These are phyloP conservation scores for Hydnomerulius pinastri DNA, from an alignment of 768 basidiomycete genomes.

Conservation along the genomic window DNA sequence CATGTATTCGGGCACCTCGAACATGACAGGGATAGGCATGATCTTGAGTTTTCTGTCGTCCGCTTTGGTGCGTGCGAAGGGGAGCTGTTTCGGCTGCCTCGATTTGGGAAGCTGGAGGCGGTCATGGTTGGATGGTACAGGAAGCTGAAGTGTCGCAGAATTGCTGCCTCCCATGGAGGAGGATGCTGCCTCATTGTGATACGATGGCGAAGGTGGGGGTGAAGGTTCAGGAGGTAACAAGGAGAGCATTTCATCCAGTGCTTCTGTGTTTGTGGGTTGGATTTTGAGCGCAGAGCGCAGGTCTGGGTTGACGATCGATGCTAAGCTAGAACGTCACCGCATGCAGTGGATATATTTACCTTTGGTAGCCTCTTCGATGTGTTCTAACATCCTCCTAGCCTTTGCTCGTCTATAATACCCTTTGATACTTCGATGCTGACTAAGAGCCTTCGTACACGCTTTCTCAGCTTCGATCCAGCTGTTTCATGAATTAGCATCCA, in stretches of 20 bases:
- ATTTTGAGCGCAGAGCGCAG: constrained; percentile 59
- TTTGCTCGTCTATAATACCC: constrained; percentile 71
- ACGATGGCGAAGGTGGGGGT: constrained; percentile 6
- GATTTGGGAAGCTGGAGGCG: constrained; percentile 41
- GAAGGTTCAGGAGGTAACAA: constrained; percentile 32
- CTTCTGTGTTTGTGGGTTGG: constrained; percentile 67
- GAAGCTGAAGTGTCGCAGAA: constrained; percentile 11
- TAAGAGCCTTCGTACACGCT: constrained; percentile 65
- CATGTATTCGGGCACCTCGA: constrained; percentile 34
- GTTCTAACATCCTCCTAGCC: constrained; percentile 61
- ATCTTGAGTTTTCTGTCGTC: constrained; percentile 61
- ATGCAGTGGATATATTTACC: constrained; percentile 36
- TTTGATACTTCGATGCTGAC: constrained; percentile 68
- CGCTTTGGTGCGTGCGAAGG: constrained; percentile 51
- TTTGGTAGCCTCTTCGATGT: constrained; percentile 57
- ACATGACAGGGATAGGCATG: constrained; percentile 44
- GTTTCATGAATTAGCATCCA: constrained; percentile 19
- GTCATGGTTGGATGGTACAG: constrained; percentile 23
- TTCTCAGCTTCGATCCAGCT: constrained; percentile 75
- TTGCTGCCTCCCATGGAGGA: constrained; percentile 29
- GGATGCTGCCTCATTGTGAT: constrained; percentile 27
- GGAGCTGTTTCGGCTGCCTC: constrained; percentile 47
- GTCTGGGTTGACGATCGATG: constrained; percentile 40
- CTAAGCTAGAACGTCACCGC: background rate
- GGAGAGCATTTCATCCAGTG: constrained; percentile 53